Base-by-base conservation (phyloP, 352 stramenopile species). In the Peronosclerospora sorghi region DNA sequence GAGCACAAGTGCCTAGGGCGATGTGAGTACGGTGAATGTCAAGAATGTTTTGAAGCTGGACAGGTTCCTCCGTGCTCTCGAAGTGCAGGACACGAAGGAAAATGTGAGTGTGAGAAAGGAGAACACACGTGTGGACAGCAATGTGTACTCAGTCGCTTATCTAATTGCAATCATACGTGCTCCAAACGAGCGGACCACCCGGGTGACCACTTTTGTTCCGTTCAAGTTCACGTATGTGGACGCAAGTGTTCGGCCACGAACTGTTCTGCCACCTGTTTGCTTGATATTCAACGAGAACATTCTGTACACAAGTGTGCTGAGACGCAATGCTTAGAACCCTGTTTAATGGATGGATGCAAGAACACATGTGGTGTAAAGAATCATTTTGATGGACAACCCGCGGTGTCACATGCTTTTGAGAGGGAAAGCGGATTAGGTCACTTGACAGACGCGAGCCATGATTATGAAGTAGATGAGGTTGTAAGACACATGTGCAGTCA, bases 171-270 rank as follows among this genome's bases (percentile, higher is more conserved):
- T 0, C 49, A 56, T 7, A 35, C 37, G 0, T 87, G 75, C 35
- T 42, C 53, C 7, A 62, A 64, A 19, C 42, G 39, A 10, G 63
- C 54, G 1, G 68, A 79, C 4, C 42, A 62, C 1, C 6, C 3
- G 2, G 59, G 48, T 7, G 41, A 67, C 2, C 70, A 85, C 30
- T 43, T 41, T 1, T 87, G 75, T 45, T 68, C 68, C 0, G 72
- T 85, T 10, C 50, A 46, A 43, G 38, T 60, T n/a, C 72, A 87
- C 41, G 54, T 61, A 9, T 87, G 75, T 30, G 70, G 68, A 1
- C 32, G 45, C n/a, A 32, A 37, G 0, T 87, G 72, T 38, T 62
- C 52, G 2, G 70, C 68, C 8, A 23, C 28, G 3, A 61, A 42
- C 5, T 87, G n/a, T n/a, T n/a, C n/a, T n/a, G n/a, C n/a, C n/a